These are phyloP conservation scores for Fusarium sacchari DNA, from an alignment of 2,329 filamentous ascomycete species.

Conservation along the genomic window DNA sequence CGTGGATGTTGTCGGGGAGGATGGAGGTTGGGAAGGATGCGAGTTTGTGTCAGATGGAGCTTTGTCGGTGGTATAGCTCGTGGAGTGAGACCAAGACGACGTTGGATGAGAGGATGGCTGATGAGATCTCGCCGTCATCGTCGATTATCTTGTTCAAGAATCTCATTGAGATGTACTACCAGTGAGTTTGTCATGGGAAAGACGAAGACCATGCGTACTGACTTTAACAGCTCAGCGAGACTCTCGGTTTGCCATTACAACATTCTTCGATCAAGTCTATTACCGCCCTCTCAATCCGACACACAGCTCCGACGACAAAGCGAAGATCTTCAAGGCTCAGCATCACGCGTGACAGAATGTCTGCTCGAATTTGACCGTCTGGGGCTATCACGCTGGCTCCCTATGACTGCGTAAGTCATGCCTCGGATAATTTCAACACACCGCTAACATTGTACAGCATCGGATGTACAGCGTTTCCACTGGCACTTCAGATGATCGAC, in stretches of 20 bases:
- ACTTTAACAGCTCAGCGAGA: slow-evolving; percentile 23
- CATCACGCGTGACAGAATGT: slow-evolving; percentile 36
- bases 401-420: slow-evolving; percentile 39
- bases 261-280: slow-evolving; percentile 31
- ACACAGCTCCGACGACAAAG: slow-evolving; percentile 25
- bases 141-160: slow-evolving; percentile 39
- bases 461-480: slow-evolving; percentile 36
- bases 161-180: slow-evolving; percentile 43
- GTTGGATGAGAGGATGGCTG: slow-evolving; percentile 7
- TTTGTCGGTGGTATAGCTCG: slow-evolving; percentile 34
- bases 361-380: slow-evolving; percentile 33
- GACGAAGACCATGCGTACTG: fast-evolving
- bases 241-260: slow-evolving; percentile 38
- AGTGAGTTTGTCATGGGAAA: slow-evolving; percentile 2
- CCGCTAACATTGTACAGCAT: slow-evolving; percentile 8
- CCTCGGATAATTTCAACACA: fast-evolving
- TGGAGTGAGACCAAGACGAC: slow-evolving; percentile 34
- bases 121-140: not conserved
- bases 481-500: slow-evolving; percentile 39
- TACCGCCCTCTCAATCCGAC: slow-evolving; percentile 9
- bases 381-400: slow-evolving; percentile 32
- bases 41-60: slow-evolving; percentile 33
- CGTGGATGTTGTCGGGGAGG: slow-evolving; percentile 29
- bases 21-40: slow-evolving; percentile 33
- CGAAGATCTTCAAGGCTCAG: slow-evolving; percentile 39